A percentile compares a stretch with the other conserved stretches of the same genome.
Conservation (phyloP, 805 yeast species). For the Ogataea methanolica region DNA sequence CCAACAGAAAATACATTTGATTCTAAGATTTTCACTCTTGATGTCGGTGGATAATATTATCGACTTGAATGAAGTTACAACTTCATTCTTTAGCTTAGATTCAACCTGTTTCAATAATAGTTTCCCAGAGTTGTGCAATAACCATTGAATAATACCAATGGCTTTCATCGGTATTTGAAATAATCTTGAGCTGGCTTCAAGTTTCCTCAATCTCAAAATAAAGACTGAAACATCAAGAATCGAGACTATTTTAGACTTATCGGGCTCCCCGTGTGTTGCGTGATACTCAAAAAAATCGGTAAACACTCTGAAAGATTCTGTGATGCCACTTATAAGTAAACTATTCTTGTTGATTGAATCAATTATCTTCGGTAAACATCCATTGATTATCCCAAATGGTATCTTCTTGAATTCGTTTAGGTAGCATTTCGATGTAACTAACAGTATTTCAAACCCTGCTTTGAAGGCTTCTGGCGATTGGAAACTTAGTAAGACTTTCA, state of each 20-base stretch:
- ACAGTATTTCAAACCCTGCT: slow-evolving; percentile 9
- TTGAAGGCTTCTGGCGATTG: slow-evolving; percentile 7
- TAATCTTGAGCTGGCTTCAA: slow-evolving; percentile 5
- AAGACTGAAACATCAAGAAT: slow-evolving; percentile 9
- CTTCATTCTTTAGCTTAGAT: slow-evolving; percentile 10
- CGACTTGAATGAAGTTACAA: slow-evolving; percentile 14
- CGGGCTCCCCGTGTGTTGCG: slow-evolving; percentile 2
- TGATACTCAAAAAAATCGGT: slow-evolving; percentile 5
- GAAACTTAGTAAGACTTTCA: slow-evolving; percentile 14
- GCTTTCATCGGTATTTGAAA: slow-evolving; percentile 4
- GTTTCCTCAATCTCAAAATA: slow-evolving; percentile 11
- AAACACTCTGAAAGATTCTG: slow-evolving; percentile 11
- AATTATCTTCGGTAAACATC: slow-evolving; percentile 12
- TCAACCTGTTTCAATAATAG: background rate
- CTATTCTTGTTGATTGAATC: slow-evolving; percentile 10
- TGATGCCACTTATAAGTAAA: slow-evolving; percentile 1
- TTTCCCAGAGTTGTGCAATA: slow-evolving; percentile 1
- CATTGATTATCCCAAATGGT: slow-evolving; percentile 17
- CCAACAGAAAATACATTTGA: slow-evolving; percentile 17
- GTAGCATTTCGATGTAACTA: slow-evolving; percentile 11
- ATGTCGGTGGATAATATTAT: slow-evolving; percentile 11
- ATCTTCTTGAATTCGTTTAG: slow-evolving; percentile 7
- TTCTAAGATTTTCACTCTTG: slow-evolving; percentile 10
- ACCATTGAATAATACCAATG: slow-evolving; percentile 2
- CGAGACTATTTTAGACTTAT: slow-evolving; percentile 5